Evolutionary conservation across 257 asterid genomes (phyloP), one percentile per base, ranked within the genome.

Genomic region (Nicotiana tabacum): DNA sequence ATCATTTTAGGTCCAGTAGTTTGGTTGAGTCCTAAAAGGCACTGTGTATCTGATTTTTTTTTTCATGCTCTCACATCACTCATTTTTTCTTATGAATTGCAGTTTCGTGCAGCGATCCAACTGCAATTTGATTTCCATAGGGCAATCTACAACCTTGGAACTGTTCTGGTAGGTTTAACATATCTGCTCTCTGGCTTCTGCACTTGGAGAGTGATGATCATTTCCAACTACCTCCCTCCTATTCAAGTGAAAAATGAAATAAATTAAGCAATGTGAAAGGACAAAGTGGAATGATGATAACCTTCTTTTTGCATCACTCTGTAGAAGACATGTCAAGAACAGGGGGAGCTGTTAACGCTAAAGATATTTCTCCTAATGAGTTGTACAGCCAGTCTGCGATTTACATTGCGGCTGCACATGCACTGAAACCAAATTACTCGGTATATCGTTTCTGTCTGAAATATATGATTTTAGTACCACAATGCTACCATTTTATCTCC

Each of bases 131-230:
- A 96, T 90, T 96, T 96, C 85, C 99, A 96, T 85, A 89, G 99
- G 91, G 99, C 99, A 82, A 93, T 96, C 87, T 96, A 96, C 92
- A 96, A 96, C 90, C 98, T 96, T 66, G 99, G 99, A 88, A 96
- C 99, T 66, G 98, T 96, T 83, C 92, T 96, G 98, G 99, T 96
- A 81, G 89, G 98, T 90, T 88, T 66, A 74, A 24, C 81, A 83
- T 69, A 53, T 84, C 48, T 60, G 29, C 80, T 51, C 80, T 51
- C 80, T 76, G 46, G 80, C 46, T 76, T 76, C 64, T 76, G 80
- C 29, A 51, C 65, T 51, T 76, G 65, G 80, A 16, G 43, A 76
- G 46, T 76, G 80, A 39, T 82, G 64, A 39, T 82, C 66, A 80
- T 81, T 84, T 57, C 46, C 81, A 82, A 33, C 69, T 67, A n/a